Percentiles rank a stretch among this genome's conserved stretches.
phyloP scores from a whole-genome alignment of 2,329 filamentous ascomycete genomes.

The Neobulgaria alba region DNA sequence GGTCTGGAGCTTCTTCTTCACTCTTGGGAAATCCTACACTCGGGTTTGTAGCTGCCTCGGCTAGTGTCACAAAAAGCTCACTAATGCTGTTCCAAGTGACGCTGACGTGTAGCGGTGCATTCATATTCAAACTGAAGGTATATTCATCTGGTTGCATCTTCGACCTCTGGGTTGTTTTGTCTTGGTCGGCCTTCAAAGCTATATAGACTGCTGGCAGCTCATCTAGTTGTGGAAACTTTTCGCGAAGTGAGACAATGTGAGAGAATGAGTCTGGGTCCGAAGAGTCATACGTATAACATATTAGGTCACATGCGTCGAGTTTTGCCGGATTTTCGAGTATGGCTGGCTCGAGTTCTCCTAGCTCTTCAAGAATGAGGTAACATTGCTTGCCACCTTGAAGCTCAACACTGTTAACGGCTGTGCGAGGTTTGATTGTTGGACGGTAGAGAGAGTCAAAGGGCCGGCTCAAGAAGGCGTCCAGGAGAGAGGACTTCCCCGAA shows the following conservation, averaged over 20 bases:
- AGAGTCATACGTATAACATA: slow-evolving; percentile 95
- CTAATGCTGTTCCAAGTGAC: slow-evolving; percentile 91
- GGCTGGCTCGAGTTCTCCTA: slow-evolving; percentile 90
- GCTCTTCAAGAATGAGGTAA: slow-evolving; percentile 90
- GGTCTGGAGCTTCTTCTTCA: slow-evolving; percentile 77
- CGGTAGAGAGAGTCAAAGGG: slow-evolving; percentile 78
- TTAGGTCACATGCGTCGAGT: slow-evolving; percentile 83
- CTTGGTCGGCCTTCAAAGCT: slow-evolving; percentile 87
- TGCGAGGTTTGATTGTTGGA: slow-evolving; percentile 89
- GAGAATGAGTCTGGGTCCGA: slow-evolving; percentile 93
- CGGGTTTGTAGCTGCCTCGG: slow-evolving; percentile 85
- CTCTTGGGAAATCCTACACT: slow-evolving; percentile 81
- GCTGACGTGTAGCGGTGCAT: slow-evolving; percentile 85
- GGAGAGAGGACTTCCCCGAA: slow-evolving; percentile 82
- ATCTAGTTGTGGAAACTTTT: slow-evolving; percentile 73
- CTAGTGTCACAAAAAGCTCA: slow-evolving; percentile 85
- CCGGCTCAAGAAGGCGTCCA: slow-evolving; percentile 85
- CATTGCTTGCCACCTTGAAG: slow-evolving; percentile 93
- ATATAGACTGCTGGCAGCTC: slow-evolving; percentile 88
- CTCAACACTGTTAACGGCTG: slow-evolving; percentile 93
- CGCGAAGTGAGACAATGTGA: slow-evolving; percentile 75
- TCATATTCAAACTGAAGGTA: slow-evolving; percentile 77
- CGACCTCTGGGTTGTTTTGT: slow-evolving; percentile 92
- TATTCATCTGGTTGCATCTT: slow-evolving; percentile 90
- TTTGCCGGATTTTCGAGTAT: slow-evolving; percentile 88